phyloP scores from a whole-genome alignment of 306 rosid genomes.

The Hippophae tibetana region DNA sequence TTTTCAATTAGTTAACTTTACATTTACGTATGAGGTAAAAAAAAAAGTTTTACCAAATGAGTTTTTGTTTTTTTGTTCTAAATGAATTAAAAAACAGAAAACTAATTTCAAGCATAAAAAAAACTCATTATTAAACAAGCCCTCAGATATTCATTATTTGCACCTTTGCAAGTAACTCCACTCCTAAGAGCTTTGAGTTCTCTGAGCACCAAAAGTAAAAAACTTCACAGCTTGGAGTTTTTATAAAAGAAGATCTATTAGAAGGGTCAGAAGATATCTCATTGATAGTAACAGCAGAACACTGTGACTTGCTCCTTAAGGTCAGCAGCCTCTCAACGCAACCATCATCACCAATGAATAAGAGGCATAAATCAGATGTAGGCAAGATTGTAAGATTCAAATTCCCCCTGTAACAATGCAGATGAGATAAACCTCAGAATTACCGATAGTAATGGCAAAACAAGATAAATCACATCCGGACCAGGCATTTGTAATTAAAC shows the following conservation, averaged over 20 bases:
- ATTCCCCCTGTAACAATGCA: constrained; percentile 59
- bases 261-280: constrained; percentile 64
- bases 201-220: constrained; percentile 89
- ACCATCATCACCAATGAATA: constrained; percentile 82
- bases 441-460: no score
- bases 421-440: constrained; percentile 6
- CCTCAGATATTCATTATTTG: neutral
- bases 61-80: no score
- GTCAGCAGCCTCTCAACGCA: constrained; percentile 50
- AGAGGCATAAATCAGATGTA: constrained; percentile 76
- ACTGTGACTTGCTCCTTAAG: constrained; percentile 36
- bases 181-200: constrained; percentile 81
- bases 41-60: no score
- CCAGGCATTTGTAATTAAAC: no score
- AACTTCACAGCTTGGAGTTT: constrained; percentile 31
- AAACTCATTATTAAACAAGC: no score
- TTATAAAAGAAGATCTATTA: constrained; percentile 65
- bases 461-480: no score
- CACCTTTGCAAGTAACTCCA: constrained; percentile 77
- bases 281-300: constrained; percentile 44
- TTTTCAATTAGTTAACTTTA: no score
- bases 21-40: no score
- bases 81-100: no score
- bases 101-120: no score
- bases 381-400: constrained; percentile 70